These are phyloP conservation scores for Ogataea henricii DNA, from an alignment of 805 yeast species.

Conservation along the genomic window DNA sequence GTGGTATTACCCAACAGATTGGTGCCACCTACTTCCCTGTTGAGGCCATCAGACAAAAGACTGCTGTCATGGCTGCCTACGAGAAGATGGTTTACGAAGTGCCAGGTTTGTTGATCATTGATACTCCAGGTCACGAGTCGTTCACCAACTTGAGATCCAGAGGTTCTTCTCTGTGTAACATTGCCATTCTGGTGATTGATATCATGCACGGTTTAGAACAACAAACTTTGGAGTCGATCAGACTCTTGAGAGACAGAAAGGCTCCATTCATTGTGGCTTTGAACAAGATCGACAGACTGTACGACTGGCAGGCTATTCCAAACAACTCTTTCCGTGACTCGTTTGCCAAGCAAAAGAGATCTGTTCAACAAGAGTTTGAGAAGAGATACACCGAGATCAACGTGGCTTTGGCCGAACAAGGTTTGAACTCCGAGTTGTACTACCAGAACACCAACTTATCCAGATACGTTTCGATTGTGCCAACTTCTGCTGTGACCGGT, in stretches of 20 bases:
- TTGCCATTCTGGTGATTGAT: conserved; percentile 97
- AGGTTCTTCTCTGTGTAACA: conserved; percentile 98
- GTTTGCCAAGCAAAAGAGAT: conserved; percentile 71
- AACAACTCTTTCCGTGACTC: conserved; percentile 97
- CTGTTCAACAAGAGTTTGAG: conserved; percentile 91
- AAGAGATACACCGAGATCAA: conserved; percentile 83
- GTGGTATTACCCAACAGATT: conserved; percentile 99
- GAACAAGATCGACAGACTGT: conserved; percentile 96
- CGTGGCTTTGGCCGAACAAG: conserved; percentile 94
- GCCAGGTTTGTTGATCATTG: conserved; percentile 95
- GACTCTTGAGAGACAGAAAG: conserved; percentile 90
- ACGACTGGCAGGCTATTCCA: conserved; percentile 89
- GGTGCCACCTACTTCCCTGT: conserved; percentile 99
- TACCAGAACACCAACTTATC: conserved; percentile 93
- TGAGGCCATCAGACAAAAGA: conserved; percentile 87
- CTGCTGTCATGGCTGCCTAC: conserved; percentile 84
- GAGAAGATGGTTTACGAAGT: conserved; percentile 88
- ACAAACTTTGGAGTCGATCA: conserved; percentile 93
- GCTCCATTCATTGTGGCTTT: conserved; percentile 98
- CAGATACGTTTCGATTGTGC: conserved; percentile 92
- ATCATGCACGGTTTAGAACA: conserved; percentile 99
- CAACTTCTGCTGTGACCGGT: conserved; percentile 98
- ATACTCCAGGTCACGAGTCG: conserved; percentile 99
- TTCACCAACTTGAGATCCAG: conserved; percentile 96
- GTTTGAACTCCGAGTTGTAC: conserved; percentile 95